Evolutionary conservation across 805 yeast genomes (phyloP).

Genomic region (Ogataea ganodermae): DNA sequence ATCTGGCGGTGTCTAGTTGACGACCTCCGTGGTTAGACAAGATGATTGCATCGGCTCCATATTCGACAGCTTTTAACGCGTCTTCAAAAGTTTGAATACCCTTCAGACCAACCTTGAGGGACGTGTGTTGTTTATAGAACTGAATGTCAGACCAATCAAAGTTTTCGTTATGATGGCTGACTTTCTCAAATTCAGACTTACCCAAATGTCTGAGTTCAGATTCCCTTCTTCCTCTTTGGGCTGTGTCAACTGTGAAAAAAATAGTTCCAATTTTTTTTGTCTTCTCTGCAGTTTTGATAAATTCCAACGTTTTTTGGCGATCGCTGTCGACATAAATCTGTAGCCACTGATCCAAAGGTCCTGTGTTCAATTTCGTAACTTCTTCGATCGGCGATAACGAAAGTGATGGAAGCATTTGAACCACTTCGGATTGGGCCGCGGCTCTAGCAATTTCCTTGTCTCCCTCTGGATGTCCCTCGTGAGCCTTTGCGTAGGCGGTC

Average conservation of each 20-base stretch:
- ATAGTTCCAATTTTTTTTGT: slow-evolving; percentile 59
- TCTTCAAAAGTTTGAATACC: slow-evolving; percentile 67
- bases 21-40: slow-evolving; percentile 76
- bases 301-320: slow-evolving; percentile 54
- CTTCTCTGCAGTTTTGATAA: slow-evolving; percentile 66
- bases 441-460: slow-evolving; percentile 68
- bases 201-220: slow-evolving; percentile 42
- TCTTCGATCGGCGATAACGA: slow-evolving; percentile 84
- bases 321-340: slow-evolving; percentile 78
- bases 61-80: slow-evolving; percentile 52
- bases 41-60: slow-evolving; percentile 61
- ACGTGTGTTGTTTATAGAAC: slow-evolving; percentile 26
- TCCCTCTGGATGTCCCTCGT: slow-evolving; percentile 76
- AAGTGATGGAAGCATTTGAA: slow-evolving; percentile 66
- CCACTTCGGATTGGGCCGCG: slow-evolving; percentile 39
- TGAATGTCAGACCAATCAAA: slow-evolving; percentile 72
- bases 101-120: slow-evolving; percentile 49
- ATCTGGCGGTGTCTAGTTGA: slow-evolving; percentile 58
- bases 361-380: slow-evolving; percentile 63
- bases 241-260: slow-evolving; percentile 85
- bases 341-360: slow-evolving; percentile 73
- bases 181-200: slow-evolving; percentile 1
- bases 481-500: slow-evolving; percentile 61
- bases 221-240: slow-evolving; percentile 81
- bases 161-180: slow-evolving; percentile 39